Base-by-base conservation (phyloP, 805 yeast genomes). In the Kodamaea hsintzibuensis region DNA sequence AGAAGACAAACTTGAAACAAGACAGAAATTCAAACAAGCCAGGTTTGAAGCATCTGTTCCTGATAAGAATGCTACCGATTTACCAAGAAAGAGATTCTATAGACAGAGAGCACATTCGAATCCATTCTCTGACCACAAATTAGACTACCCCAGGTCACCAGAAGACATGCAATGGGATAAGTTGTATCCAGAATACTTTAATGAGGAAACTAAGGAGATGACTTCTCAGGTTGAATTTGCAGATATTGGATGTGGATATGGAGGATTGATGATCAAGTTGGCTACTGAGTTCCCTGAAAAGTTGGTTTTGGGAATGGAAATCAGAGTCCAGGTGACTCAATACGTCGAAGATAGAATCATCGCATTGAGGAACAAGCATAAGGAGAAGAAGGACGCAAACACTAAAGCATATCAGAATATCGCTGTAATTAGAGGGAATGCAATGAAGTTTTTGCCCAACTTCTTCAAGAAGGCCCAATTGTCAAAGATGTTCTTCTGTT, bases 101-200 rank as follows among this genome's bases (percentile, higher is more conserved):
- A 82, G 99, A 68, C 99, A 95, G 72, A 78, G 99, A 71, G 99
- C 99, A 1, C 99, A 95, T 67, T 91, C 98, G 1, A 95, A 95
- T 66, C 98, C 98, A 18, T 95, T 95, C 64, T 89, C 97, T 16
- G 99, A 95, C 71, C 99, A 95, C 70, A 83, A 86, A 62, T 77
- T 95, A 45, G 96, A 90, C 56, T 95, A 95, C 62, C 98, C 99
- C 17, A 68, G 71, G 42, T 78, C 82, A 17, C 99, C 99, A 3
- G 82, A 78, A 39, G 80, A 77, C 22, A 93, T 95, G 98, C 85
- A 91, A 67, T 95, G 99, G 99, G 66, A 79, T 1, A 81, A 76
- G 63, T 73, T 88, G 50, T 93, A 85, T 63, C 98, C 97, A 3
- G 74, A 78, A 16, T 84, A 67, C 62, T 70, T 69, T 51, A 80